Conservation (phyloP, 139 green algal genomes). For the Tetradesmus lagerheimii region DNA sequence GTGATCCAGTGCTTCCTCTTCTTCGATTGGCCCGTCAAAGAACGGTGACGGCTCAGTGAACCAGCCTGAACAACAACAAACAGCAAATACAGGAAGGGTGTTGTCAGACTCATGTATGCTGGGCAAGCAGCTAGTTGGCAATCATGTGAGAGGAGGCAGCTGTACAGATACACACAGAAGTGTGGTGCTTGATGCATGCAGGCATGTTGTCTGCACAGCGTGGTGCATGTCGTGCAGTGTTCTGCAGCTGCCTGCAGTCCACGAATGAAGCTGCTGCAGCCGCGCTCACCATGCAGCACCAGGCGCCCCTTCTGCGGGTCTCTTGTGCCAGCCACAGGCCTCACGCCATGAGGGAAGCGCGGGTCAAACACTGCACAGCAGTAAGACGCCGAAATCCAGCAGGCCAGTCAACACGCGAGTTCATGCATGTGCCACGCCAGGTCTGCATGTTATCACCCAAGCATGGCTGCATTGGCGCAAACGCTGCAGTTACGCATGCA, state of each 20-base stretch:
- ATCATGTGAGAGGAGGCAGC: too few species aligned
- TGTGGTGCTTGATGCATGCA: too few species aligned
- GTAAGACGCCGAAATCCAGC: conserved; percentile 37
- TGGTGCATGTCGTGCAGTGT: not conserved
- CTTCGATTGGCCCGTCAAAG: conserved; percentile 65
- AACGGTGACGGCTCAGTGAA: conserved; percentile 83
- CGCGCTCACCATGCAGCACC: conserved; percentile 80
- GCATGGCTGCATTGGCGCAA: too few species aligned
- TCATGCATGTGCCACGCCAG: too few species aligned
- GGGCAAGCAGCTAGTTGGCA: not conserved
- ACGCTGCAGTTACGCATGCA: too few species aligned
- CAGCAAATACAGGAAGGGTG: too few species aligned
- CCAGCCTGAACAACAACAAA: conserved; percentile 70
- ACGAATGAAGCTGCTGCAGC: not conserved
- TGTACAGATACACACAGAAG: too few species aligned
- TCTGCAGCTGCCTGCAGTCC: not conserved
- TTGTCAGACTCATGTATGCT: not conserved
- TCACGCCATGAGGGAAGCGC: conserved; percentile 83
- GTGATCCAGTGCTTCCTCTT: conserved; percentile 57
- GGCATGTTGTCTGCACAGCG: not conserved
- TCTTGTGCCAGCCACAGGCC: conserved; percentile 68
- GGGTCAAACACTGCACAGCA: conserved; percentile 60
- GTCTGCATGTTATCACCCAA: too few species aligned
- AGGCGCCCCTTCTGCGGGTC: conserved; percentile 77
- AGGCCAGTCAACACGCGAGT: too few species aligned